Conservation (phyloP, 2,329 filamentous ascomycete species). For the Fusarium buxicola region DNA sequence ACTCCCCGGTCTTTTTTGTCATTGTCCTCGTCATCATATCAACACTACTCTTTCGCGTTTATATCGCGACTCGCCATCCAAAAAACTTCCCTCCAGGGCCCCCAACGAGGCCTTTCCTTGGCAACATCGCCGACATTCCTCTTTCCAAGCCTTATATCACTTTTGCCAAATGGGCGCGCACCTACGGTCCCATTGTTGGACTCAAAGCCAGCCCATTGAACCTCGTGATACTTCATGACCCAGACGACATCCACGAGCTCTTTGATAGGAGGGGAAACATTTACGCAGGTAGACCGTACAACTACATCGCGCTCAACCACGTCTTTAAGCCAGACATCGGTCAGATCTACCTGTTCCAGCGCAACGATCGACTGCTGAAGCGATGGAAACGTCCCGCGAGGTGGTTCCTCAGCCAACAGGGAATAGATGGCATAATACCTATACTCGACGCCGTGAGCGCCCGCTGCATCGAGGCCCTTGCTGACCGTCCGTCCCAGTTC, state of each 20-base stretch:
- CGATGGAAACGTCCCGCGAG: constrained; percentile 36
- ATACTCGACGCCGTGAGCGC: constrained; percentile 39
- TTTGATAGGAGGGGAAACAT: constrained; percentile 52
- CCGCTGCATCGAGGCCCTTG: constrained; percentile 31
- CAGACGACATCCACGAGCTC: constrained; percentile 50
- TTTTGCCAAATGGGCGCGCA: constrained; percentile 49
- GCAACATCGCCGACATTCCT: constrained; percentile 46
- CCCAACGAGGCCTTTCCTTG: constrained; percentile 36
- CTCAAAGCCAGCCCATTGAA: constrained; percentile 48
- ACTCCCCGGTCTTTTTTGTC: background rate
- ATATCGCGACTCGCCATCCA: constrained; percentile 24
- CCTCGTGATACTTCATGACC: constrained; percentile 50
- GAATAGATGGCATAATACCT: constrained; percentile 27
- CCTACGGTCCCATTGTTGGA: constrained; percentile 51
- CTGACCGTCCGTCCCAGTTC: constrained; percentile 30
- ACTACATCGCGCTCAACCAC: constrained; percentile 46
- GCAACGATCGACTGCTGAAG: constrained; percentile 35
- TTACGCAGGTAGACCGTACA: constrained; percentile 53
- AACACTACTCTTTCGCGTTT: constrained; percentile 8
- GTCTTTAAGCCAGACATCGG: constrained; percentile 43
- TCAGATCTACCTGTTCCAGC: constrained; percentile 40
- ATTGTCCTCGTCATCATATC: background rate
- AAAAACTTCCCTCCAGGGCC: constrained; percentile 41
- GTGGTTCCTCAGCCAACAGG: constrained; percentile 39
- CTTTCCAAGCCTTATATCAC: constrained; percentile 39